phyloP scores from a whole-genome alignment of 495 filamentous ascomycete species.

The Polyplosphaeria fusca region DNA sequence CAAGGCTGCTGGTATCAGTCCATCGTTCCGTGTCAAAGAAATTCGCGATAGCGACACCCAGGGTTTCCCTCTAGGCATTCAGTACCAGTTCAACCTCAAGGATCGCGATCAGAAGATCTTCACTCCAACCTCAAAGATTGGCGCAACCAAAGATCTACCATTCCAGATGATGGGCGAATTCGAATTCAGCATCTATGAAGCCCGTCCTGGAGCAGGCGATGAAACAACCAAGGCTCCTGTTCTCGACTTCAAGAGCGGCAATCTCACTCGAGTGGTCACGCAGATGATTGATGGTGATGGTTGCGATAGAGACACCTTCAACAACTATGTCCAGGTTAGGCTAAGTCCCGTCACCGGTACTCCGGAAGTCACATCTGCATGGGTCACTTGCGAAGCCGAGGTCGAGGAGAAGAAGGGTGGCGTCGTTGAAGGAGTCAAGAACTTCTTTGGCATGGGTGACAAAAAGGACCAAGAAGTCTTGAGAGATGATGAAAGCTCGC shows the following conservation, averaged over 20 bases:
- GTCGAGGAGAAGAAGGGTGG: slow-evolving; percentile 69
- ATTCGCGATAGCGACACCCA: slow-evolving; percentile 76
- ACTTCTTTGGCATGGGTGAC: slow-evolving; percentile 85
- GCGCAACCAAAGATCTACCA: slow-evolving; percentile 79
- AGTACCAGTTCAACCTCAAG: slow-evolving; percentile 58
- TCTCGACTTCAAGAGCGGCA: slow-evolving; percentile 63
- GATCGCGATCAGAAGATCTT: slow-evolving; percentile 74
- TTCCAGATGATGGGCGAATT: slow-evolving; percentile 85
- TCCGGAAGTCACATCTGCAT: slow-evolving; percentile 71
- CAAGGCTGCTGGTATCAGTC: slow-evolving; percentile 84
- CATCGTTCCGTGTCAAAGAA: slow-evolving; percentile 95
- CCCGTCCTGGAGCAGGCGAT: slow-evolving; percentile 47
- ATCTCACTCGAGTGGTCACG: slow-evolving; percentile 77
- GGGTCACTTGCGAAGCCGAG: slow-evolving; percentile 79
- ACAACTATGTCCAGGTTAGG: slow-evolving; percentile 71
- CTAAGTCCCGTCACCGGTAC: slow-evolving; percentile 73
- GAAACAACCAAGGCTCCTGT: slow-evolving; percentile 53
- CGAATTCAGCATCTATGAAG: slow-evolving; percentile 74
- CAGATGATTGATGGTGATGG: slow-evolving; percentile 71
- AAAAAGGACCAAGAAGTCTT: slow-evolving; percentile 81
- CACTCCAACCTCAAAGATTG: slow-evolving; percentile 69
- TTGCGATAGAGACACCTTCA: slow-evolving; percentile 72
- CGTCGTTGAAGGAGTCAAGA: slow-evolving; percentile 89
- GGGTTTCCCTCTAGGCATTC: slow-evolving; percentile 67
- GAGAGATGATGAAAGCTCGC: slow-evolving; percentile 52